Percentiles rank a stretch among this genome's conserved stretches.
Conservation (phyloP, 345 rosid genomes). For the Turritis glabra region DNA sequence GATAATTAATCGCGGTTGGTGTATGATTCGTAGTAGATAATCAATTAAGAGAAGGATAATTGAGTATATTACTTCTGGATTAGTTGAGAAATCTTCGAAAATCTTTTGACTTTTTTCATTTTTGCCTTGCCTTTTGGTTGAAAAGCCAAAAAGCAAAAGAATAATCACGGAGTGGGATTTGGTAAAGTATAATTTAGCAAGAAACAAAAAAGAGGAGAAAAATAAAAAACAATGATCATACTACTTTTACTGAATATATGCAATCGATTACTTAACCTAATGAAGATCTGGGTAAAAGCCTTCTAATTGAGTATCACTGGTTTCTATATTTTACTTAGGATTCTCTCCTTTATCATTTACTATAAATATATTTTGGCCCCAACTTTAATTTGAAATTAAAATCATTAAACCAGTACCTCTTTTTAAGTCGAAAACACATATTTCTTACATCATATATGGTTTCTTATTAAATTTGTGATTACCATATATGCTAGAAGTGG, state of each 20-base stretch:
- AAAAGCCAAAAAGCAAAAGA: slow-evolving; percentile 43
- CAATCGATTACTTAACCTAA: slow-evolving; percentile 34
- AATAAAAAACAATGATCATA: slow-evolving; percentile 18
- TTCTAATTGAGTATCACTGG: slow-evolving; percentile 13
- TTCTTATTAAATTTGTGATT: neutral
- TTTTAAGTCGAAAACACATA: neutral
- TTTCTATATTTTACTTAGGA: slow-evolving; percentile 26
- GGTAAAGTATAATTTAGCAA: slow-evolving; percentile 33
- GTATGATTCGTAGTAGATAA: slow-evolving; percentile 20
- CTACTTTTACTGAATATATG: slow-evolving; percentile 34
- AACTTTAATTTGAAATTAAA: slow-evolving; percentile 15
- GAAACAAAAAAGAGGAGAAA: neutral
- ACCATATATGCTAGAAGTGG: neutral
- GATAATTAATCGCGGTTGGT: slow-evolving; percentile 31
- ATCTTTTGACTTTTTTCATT: slow-evolving; percentile 39
- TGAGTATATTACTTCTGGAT: slow-evolving; percentile 27
- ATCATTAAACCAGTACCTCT: neutral
- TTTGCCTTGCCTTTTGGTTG: slow-evolving; percentile 35
- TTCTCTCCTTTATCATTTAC: slow-evolving; percentile 26
- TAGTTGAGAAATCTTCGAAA: slow-evolving; percentile 38
- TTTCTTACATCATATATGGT: neutral
- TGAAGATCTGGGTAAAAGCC: slow-evolving; percentile 22
- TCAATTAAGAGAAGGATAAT: slow-evolving; percentile 10
- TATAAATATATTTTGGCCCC: neutral
- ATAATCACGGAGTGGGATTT: slow-evolving; percentile 38